These are phyloP conservation scores for Astraeus odoratus DNA, from an alignment of 768 basidiomycete species.

Conservation along the genomic window DNA sequence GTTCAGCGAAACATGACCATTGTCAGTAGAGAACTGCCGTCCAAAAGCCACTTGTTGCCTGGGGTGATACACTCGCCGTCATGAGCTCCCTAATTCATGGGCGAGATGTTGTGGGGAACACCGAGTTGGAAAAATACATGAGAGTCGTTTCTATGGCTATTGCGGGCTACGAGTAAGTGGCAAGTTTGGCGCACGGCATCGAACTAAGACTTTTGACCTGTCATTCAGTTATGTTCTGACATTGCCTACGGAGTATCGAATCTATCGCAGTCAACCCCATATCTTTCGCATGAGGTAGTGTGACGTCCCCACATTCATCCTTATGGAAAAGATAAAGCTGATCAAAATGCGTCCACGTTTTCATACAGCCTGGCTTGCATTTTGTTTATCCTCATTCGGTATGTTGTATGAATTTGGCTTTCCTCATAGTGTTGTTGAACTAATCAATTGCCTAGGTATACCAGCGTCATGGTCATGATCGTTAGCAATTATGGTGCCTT, in stretches of 20 bases:
- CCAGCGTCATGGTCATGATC: slow-evolving; percentile 40
- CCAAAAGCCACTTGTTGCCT: too few species aligned
- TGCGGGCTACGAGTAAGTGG: background rate
- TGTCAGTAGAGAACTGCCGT: too few species aligned
- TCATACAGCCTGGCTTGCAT: slow-evolving; percentile 20
- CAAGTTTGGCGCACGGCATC: too few species aligned
- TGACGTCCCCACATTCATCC: background rate
- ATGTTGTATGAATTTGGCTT: background rate
- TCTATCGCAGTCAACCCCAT: slow-evolving; percentile 25
- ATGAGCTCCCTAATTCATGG: background rate
- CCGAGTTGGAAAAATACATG: background rate
- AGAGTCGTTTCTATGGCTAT: background rate
- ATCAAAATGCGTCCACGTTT: background rate
- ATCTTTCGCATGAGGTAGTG: slow-evolving; percentile 23
- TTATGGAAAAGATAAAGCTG: background rate
- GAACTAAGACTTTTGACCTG: background rate
- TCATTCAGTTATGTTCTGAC: slow-evolving; percentile 25
- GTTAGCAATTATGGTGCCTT: slow-evolving; percentile 58
- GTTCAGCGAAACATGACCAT: too few species aligned
- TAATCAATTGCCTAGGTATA: slow-evolving; percentile 17
- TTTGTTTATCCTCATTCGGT: slow-evolving; percentile 30
- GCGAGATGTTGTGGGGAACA: background rate
- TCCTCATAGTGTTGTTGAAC: background rate
- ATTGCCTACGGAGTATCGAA: slow-evolving; percentile 26
- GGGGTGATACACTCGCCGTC: background rate